Base-by-base conservation (phyloP, 371 early-diverging fungal species). In the Nematocida displodere region DNA sequence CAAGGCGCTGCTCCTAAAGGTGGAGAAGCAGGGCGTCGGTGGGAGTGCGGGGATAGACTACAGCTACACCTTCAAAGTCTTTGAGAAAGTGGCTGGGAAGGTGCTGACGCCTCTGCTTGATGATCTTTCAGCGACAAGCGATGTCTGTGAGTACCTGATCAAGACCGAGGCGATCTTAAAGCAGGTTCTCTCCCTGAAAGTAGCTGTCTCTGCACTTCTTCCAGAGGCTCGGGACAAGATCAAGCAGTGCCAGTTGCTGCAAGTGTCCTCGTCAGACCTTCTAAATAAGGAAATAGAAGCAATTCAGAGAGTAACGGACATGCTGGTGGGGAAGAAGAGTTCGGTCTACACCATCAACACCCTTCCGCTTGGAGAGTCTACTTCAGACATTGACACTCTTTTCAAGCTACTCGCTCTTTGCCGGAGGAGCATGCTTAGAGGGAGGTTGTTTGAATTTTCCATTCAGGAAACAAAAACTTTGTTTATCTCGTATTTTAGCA, bases 101-200 rank as follows among this genome's bases (percentile, higher is more conserved):
- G 7, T 34, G 20, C 7, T 56, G 37, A 17, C 61, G 3, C 40
- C 68, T 7, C 42, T 56, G 15, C 13, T 5, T 13, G 42, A 15
- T 13, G 59, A 26, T 20, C 36, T 67, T 11, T 13, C 20, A 8
- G 5, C 17, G 53, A 39, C 22, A 22, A 33, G 52, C 28, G 62
- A 71, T 62, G 61, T 62, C 0, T 24, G 49, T 64, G 75, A 71
- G 50, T 62, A 62, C 29, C 49, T 71, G 8, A 37, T 29, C 26
- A 61, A 76, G 50, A 17, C 42, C n/a, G 75, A 71, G 26, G 39
- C 40, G 11, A 22, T 47, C 1, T 0, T 33, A 0, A 15, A 20
- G 1, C 36, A 55, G 17, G 22, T n/a, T 3, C 3, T 34, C 11
- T 8, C 44, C 2, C 33, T 62, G 40, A 50, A 47, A 26, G 47